Evolutionary conservation across 345 rosid species (phyloP), one percentile per base, ranked within the genome.

Genomic region (Aquilaria yunnanensis): DNA sequence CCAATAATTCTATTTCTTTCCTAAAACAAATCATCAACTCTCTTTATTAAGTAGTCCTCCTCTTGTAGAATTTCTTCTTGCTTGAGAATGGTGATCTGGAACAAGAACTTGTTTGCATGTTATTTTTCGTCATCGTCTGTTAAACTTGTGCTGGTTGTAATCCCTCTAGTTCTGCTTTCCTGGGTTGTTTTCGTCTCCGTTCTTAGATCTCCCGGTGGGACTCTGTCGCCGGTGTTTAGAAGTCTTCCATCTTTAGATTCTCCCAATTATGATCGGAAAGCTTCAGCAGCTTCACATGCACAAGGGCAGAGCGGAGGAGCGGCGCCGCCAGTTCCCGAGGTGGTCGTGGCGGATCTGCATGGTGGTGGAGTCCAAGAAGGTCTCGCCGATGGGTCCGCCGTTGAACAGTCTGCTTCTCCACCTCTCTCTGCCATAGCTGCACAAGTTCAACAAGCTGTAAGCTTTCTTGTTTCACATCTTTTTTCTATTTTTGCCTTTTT

Each of bases 81-180:
- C 5, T 4, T 37, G 4, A 37, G 1, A 1, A 37, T 37, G 43
- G 43, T 8, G 43, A 37, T 37, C 43, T 37, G 45, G 45, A 49
- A 61, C 60, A 61, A 11, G 60, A 62, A 60, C 16, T 45, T 53
- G 32, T 57, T 54, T 73, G 69, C 81, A 70, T 78, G 80, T 64
- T 74, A 66, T 34, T 72, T 65, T 14, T 47, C 65, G 7, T 43
- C 62, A 12, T 60, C 78, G 2, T 75, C 79, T 10, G 14, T 61
- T 56, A 79, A 72, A 70, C 81, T 80, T 46, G 58, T 83, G 45
- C 31, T 75, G 67, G 45, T 85, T 57, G 57, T 82, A 76, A 72
- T 71, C 56, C 90, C 90, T 13, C 56, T 88, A 23, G 32, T 80
- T 9, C 50, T 82, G n/a, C 67, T 75, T 37, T 68, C 78, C 54